Evolutionary conservation across 1,139 yeast species (phyloP), one percentile per base, ranked within the genome.

Genomic region (Taiozyma sp.): DNA sequence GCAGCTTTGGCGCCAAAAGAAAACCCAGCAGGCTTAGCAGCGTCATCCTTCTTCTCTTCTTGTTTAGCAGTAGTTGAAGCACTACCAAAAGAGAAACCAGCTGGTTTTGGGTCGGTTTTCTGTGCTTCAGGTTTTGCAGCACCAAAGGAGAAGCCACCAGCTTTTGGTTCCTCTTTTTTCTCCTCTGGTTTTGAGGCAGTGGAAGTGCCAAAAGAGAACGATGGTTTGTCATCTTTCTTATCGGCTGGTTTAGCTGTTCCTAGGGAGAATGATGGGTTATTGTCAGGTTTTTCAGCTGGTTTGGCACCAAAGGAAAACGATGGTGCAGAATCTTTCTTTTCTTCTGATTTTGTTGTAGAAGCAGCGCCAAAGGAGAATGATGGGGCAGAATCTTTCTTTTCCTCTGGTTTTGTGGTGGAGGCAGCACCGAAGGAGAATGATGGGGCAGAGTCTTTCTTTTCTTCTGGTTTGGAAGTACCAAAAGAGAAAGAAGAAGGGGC

Each of bases 271-370:
- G 36, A 32, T 32, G 36, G 36, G 4, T 6, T n/a, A 7, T 10
- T n/a, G 16, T 32, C 36, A 6, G 8, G 4, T 8, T 32, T 32
- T 14, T 32, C 19, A n/a, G 36, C 55, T n/a, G 72, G 65, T 47
- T 64, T 66, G 28, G 66, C 63, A 9, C 66, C 59, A 52, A 68
- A 70, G 9, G 65, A 60, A 48, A 66, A 64, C n/a, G 64, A 60
- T 46, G 52, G 48, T 8, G 63, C 60, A 12, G 58, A 39, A 8
- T 63, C 54, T 24, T 59, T 57, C 54, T 24, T 52, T 30, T 41
- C 48, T 47, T 23, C 50, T 9, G 48, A 38, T 36, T 48, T 56
- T n/a, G 54, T 13, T 7, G 44, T 14, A 14, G 44, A 29, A 22
- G 45, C 19, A 16, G 45, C 52, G 14, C 63, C 64, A 48, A 64